Evolutionary conservation across 345 rosid genomes (phyloP).

Genomic region (Bruguiera gymnorhiza): DNA sequence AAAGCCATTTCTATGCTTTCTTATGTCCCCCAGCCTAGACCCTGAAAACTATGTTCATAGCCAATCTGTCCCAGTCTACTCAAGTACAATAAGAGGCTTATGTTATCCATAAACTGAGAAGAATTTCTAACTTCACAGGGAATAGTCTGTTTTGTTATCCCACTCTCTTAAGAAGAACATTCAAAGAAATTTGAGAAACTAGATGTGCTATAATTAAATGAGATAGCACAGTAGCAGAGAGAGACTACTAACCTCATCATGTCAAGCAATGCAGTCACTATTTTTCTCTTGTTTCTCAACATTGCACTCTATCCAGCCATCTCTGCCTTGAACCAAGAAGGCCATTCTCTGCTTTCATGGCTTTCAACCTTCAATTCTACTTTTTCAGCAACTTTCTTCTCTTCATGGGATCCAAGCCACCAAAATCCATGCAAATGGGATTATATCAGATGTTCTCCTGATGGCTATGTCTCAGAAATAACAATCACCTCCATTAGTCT

Average conservation of each 20-base stretch:
- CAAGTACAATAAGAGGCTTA: too few relatives aligned
- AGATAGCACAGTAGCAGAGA: conserved; percentile 40
- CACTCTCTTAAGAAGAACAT: conserved; percentile 21
- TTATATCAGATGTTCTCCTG: conserved; percentile 42
- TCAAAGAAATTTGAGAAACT: conserved; percentile 9
- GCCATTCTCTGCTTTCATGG: conserved; percentile 67
- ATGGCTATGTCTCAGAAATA: conserved; percentile 45
- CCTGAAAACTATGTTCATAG: too few relatives aligned
- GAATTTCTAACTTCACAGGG: neutral
- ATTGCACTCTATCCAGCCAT: conserved; percentile 41
- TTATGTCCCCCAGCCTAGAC: too few relatives aligned
- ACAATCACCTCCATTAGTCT: conserved; percentile 37
- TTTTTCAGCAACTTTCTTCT: conserved; percentile 44
- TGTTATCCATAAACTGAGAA: too few relatives aligned
- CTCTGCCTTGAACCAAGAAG: conserved; percentile 63
- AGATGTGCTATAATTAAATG: conserved; percentile 18
- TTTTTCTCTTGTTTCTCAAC: conserved; percentile 44
- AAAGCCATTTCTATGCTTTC: too few relatives aligned
- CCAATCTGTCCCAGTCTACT: too few relatives aligned
- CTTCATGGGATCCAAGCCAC: conserved; percentile 61
- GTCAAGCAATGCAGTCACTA: conserved; percentile 46
- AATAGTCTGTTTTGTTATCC: conserved; percentile 9
- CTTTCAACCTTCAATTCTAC: conserved; percentile 56
- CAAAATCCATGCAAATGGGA: conserved; percentile 63
- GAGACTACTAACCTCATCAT: conserved; percentile 32